Base-by-base conservation (phyloP, 1,139 yeast genomes). In the Yamadazyma friedrichii region DNA sequence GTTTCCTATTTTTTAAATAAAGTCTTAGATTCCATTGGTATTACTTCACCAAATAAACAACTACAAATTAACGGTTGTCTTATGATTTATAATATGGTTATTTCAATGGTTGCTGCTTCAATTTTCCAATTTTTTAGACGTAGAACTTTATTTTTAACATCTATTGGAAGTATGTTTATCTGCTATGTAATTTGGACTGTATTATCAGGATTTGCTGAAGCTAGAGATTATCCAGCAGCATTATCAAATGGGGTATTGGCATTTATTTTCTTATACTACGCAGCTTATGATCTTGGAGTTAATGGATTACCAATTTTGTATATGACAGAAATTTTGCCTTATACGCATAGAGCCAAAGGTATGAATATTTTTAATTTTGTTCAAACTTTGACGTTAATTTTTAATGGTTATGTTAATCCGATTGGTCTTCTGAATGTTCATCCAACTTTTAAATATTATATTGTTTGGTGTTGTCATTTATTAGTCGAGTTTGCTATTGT, bases 401-500 rank as follows among this genome's bases (percentile, higher is more conserved):
- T 51, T 45, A 61, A 61, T 42, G 62, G 78, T 32, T 79, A 72
- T 53, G 81, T 78, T 40, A 78, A 78, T 52, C 78, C 84, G 6
- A 68, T 80, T 52, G 85, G 83, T 27, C 72, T 80, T 78, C 79
- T 70, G 44, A 74, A 74, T 29, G 74, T 80, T 48, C 29, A 33
- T 5, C 36, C 36, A 24, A 67, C 65, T 32, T 79, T 83, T 82
- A 78, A 75, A 53, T 80, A 78, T 62, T 80, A 80, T 56, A 76
- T 79, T 49, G 81, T 80, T 9, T 78, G 58, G 59, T 62, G 74
- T 48, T 64, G 71, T 56, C 51, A 65, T 30, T 51, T 71, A 35
- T 65, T 59, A 1, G 68, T 65, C 35, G 76, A 71, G 47, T 48
- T 67, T 15, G 42, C 54, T 11, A 56, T 69, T 28, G 72, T 69